Conservation (phyloP, 371 early-diverging fungal genomes). For the Zopfochytrium polystomum region DNA sequence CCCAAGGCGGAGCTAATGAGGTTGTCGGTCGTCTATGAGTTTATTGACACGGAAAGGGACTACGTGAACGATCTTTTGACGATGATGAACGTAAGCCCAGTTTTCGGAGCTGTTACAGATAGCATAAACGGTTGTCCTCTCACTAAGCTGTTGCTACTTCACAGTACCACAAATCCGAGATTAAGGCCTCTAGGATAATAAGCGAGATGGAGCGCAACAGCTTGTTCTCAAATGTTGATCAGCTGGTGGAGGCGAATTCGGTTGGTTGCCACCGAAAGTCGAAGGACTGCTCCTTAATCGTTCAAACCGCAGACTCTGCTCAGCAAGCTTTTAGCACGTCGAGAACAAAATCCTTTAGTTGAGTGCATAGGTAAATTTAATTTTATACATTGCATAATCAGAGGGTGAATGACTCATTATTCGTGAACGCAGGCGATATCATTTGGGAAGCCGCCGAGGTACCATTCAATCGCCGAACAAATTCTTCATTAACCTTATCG, state of each 20-base stretch:
- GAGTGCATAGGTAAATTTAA: slow-evolving; percentile 27
- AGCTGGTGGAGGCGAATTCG: slow-evolving; percentile 45
- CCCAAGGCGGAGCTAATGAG: slow-evolving; percentile 53
- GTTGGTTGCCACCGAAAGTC: slow-evolving; percentile 6
- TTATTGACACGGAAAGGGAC: slow-evolving; percentile 55
- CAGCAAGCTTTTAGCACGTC: slow-evolving; percentile 25
- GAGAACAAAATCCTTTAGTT: slow-evolving; percentile 39
- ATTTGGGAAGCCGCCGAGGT: slow-evolving; percentile 33
- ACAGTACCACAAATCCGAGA: slow-evolving; percentile 41
- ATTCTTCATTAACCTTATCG: no score
- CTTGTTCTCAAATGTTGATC: slow-evolving; percentile 50
- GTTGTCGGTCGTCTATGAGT: slow-evolving; percentile 50
- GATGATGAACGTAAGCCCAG: slow-evolving; percentile 44
- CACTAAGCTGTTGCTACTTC: background rate
- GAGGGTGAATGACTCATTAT: background rate
- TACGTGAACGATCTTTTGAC: slow-evolving; percentile 46
- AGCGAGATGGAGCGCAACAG: slow-evolving; percentile 33
- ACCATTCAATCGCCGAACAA: no score
- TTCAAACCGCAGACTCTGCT: slow-evolving; percentile 29
- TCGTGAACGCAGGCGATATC: background rate
- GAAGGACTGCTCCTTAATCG: background rate
- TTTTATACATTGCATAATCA: background rate
- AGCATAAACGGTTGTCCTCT: background rate
- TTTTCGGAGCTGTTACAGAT: background rate
- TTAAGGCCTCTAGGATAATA: slow-evolving; percentile 33